These are phyloP conservation scores for Leishmania major DNA, from an alignment of 208 protist genomes.

Conservation along the genomic window DNA sequence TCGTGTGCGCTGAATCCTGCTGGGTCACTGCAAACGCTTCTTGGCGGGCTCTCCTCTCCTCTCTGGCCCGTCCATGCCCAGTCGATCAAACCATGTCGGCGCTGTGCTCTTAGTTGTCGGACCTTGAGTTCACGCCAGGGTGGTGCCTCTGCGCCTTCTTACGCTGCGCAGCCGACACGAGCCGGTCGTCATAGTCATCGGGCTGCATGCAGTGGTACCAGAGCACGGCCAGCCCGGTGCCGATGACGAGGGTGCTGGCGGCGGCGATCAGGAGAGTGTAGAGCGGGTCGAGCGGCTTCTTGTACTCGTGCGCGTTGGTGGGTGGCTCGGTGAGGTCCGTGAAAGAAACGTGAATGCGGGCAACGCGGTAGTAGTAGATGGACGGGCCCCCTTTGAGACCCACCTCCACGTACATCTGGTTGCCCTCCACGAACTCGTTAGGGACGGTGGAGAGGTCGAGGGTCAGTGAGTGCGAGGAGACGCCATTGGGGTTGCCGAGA, in stretches of 20 bases:
- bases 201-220: conserved; percentile 43
- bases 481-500: conserved; percentile 34
- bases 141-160: conserved; percentile 8
- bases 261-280: conserved; percentile 40
- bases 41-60: background rate
- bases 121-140: background rate
- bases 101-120: background rate
- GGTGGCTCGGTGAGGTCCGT: conserved; percentile 28
- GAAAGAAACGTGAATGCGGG: conserved; percentile 53
- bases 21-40: background rate
- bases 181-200: conserved; percentile 36
- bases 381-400: conserved; percentile 29
- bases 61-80: background rate
- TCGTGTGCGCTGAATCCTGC: background rate
- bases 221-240: conserved; percentile 28
- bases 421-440: conserved; percentile 41
- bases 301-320: conserved; percentile 27
- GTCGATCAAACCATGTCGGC: background rate
- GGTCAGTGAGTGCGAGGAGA: conserved; percentile 25
- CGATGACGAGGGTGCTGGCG: conserved; percentile 20
- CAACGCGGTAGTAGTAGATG: conserved; percentile 32
- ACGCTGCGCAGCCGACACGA: conserved; percentile 30
- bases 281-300: conserved; percentile 33
- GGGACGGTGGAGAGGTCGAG: conserved; percentile 33
- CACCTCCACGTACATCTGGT: conserved; percentile 60